Evolutionary conservation across 306 rosid genomes (phyloP), one percentile per base, ranked within the genome.

Genomic region (Aeschynomene evenia): DNA sequence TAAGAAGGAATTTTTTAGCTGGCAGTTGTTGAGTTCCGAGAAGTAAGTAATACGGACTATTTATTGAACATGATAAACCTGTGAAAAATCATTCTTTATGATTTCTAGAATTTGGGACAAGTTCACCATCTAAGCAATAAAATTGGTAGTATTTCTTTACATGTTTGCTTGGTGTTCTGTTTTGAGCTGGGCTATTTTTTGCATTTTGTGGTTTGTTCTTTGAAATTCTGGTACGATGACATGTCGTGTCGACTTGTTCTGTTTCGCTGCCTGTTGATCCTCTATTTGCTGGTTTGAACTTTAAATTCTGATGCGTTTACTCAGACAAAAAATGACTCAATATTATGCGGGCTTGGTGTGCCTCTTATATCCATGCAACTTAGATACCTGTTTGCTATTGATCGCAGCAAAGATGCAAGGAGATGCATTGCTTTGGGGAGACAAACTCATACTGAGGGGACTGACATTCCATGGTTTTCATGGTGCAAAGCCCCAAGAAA

Each of bases 381-480:
- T 42, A 21, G 15, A 26, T 69, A 24, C 20, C 55, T 69, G 18
- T 1, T 39, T 55, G 54, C 23, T 20, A 1, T 28, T 61, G 54
- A 26, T 63, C 60, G 42, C 82, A 76, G 87, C 70, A 57, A 21
- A 23, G 19, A 72, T 68, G 88, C 89, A 92, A 10, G 71, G 65
- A 22, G 84, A 51, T 50, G 69, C 81, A 8, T 40, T 66, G 16
- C 1, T 56, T n/a, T 77, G 63, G 23, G 96, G 92, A 54, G 97
- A 94, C 81, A 90, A 88, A 72, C 90, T 94, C 46, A 51, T 90
- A 31, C 42, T 88, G 39, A 87, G 83, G 85, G 98, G 98, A 60
- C 75, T 90, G 68, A 66, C 64, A 61, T 94, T 94, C 76, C 85
- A 88, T 61, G 98, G 97, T 60, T 88, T 77, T 80, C 98, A 94